Percentiles rank a stretch among this genome's conserved stretches.
Evolutionary conservation across 2,329 filamentous ascomycete genomes (phyloP).

Genomic region (Aspergillus thermomutatus): DNA sequence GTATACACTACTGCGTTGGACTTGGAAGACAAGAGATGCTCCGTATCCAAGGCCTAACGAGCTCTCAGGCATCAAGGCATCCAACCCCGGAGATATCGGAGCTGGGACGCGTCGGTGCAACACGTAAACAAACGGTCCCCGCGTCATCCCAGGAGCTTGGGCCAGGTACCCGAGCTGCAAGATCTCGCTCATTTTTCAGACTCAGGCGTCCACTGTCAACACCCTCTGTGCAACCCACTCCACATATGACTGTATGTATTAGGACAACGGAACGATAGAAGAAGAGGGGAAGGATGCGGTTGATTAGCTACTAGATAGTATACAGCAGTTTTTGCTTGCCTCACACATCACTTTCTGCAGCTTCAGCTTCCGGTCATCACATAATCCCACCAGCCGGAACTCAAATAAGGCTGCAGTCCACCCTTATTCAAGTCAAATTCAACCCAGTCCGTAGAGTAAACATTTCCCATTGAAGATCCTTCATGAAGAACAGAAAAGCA

Average conservation of each 20-base stretch:
- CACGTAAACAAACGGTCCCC: constrained; percentile 20
- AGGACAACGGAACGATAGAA: background rate
- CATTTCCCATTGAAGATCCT: constrained; percentile 30
- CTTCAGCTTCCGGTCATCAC: constrained; percentile 15
- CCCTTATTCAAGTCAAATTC: constrained; percentile 29
- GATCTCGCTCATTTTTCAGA: background rate
- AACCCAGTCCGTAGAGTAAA: constrained; percentile 25
- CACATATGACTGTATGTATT: constrained; percentile 9
- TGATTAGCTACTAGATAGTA: constrained; percentile 26
- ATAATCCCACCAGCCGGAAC: constrained; percentile 13
- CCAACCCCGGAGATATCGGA: constrained; percentile 19
- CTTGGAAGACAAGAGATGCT: too few relatives aligned
- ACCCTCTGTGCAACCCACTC: constrained; percentile 12
- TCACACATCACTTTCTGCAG: constrained; percentile 14
- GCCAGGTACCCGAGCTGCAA: constrained; percentile 6
- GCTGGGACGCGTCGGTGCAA: constrained; percentile 14
- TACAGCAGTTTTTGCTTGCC: constrained; percentile 24
- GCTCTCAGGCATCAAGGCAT: constrained; percentile 15
- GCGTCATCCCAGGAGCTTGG: constrained; percentile 20
- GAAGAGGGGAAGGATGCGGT: constrained; percentile 15
- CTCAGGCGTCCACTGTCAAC: background rate
- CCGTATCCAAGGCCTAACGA: too few relatives aligned
- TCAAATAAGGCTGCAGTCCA: constrained; percentile 17
- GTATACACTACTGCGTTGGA: too few relatives aligned
- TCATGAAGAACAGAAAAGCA: constrained; percentile 28